A percentile compares a stretch with the other conserved stretches of the same genome.
These are phyloP conservation scores for Echria macrotheca DNA, from an alignment of 495 filamentous ascomycete genomes.

Conservation along the genomic window DNA sequence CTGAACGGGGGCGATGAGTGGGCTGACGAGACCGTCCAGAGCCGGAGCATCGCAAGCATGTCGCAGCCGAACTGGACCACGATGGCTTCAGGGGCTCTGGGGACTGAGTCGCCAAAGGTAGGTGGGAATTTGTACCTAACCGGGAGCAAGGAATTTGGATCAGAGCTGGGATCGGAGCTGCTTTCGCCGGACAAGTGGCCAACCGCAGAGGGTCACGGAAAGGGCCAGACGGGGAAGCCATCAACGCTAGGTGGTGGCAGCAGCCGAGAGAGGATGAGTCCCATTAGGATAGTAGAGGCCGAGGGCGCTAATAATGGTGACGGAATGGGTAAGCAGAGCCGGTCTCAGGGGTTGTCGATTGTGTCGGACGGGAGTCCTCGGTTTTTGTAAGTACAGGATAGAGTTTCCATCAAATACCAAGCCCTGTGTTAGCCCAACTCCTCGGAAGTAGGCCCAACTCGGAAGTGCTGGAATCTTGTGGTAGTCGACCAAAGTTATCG, in stretches of 20 bases:
- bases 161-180: background rate
- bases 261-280: too few relatives aligned
- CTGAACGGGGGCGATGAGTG: constrained; percentile 9
- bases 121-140: background rate
- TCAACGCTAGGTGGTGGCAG: too few relatives aligned
- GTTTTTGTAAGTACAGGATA: background rate
- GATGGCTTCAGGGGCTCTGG: background rate
- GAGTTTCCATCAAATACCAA: background rate
- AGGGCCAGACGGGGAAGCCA: background rate
- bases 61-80: constrained; percentile 15
- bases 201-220: background rate
- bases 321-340: constrained; percentile 1
- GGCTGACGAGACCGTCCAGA: constrained; percentile 18
- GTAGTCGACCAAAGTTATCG: too few relatives aligned
- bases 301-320: background rate
- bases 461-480: too few relatives aligned
- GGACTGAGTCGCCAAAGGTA: background rate
- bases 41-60: constrained; percentile 7
- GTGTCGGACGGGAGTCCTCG: constrained; percentile 2
- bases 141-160: constrained; percentile 6
- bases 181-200: constrained; percentile 7
- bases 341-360: constrained; percentile 1
- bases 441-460: too few relatives aligned
- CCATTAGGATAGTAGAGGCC: too few relatives aligned
- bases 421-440: too few relatives aligned